These are phyloP conservation scores for Rhodocollybia butyracea DNA, from an alignment of 768 basidiomycete species.

Conservation along the genomic window DNA sequence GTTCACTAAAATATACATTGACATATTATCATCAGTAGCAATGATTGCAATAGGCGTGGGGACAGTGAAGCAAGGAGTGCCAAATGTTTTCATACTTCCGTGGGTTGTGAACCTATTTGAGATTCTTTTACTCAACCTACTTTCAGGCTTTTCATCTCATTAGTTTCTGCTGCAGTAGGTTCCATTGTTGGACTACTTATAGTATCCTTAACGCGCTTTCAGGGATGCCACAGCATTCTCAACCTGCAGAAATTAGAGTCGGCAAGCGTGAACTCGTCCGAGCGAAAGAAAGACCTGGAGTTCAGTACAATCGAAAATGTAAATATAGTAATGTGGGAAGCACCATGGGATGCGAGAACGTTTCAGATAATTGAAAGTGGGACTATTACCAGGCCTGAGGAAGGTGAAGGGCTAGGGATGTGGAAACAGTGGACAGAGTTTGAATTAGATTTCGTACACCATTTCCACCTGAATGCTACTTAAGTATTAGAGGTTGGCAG, in stretches of 20 bases:
- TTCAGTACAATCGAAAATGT: background rate
- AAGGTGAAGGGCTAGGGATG: too few species aligned
- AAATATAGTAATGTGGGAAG: background rate
- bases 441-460: too few species aligned
- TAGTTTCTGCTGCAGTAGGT: background rate
- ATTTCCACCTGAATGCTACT: too few species aligned
- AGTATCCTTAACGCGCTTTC: too few species aligned
- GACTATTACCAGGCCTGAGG: too few species aligned
- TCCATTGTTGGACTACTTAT: too few species aligned
- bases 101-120: background rate
- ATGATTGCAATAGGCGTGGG: background rate
- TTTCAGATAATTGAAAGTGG: too few species aligned
- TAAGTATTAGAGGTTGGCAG: too few species aligned
- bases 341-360: background rate
- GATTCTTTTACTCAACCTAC: background rate
- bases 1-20: too few species aligned
- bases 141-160: background rate
- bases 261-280: background rate
- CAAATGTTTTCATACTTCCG: background rate
- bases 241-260: background rate
- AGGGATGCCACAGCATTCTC: conserved; percentile 1
- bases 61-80: background rate
- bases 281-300: background rate
- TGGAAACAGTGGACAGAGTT: too few species aligned
- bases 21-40: too few species aligned